Conservation (phyloP, 2,329 filamentous ascomycete genomes). For the Colletotrichum sp. region DNA sequence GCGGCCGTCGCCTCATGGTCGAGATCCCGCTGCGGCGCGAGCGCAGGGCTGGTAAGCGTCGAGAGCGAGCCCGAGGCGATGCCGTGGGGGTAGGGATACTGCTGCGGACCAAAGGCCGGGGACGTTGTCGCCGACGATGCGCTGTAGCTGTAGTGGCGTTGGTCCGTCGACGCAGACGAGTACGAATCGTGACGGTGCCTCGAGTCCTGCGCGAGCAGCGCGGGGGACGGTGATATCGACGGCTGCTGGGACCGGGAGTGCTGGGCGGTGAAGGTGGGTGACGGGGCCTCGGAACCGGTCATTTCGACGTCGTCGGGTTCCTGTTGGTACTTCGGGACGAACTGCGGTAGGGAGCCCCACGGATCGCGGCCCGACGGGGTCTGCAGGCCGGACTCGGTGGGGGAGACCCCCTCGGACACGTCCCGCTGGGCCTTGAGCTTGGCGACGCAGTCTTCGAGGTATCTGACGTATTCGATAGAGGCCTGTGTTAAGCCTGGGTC, state of each 20-base stretch:
- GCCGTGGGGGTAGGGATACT: slow-evolving; percentile 44
- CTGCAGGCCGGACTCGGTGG: slow-evolving; percentile 31
- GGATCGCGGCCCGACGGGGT: slow-evolving; percentile 29
- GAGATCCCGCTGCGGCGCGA: slow-evolving; percentile 58
- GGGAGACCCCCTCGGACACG: slow-evolving; percentile 25
- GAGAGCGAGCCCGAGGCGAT: slow-evolving; percentile 49
- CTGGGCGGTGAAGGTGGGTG: slow-evolving; percentile 47
- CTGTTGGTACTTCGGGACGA: slow-evolving; percentile 42
- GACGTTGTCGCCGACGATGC: slow-evolving; percentile 54
- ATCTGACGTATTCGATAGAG: slow-evolving; percentile 94
- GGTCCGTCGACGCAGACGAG: slow-evolving; percentile 55
- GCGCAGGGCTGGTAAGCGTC: slow-evolving; percentile 62
- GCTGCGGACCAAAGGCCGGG: slow-evolving; percentile 61
- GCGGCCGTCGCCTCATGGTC: slow-evolving; percentile 86
- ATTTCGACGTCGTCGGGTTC: slow-evolving; percentile 63
- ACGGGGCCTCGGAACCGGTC: slow-evolving; percentile 55
- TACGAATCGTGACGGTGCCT: slow-evolving; percentile 54
- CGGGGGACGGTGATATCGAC: slow-evolving; percentile 62
- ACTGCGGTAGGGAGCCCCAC: slow-evolving; percentile 29
- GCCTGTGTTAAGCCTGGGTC: slow-evolving; percentile 60
- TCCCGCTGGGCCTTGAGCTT: slow-evolving; percentile 72
- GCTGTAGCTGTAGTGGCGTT: slow-evolving; percentile 55
- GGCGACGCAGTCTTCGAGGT: slow-evolving; percentile 85
- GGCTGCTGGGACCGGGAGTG: slow-evolving; percentile 41
- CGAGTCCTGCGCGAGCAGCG: slow-evolving; percentile 50